phyloP scores from a whole-genome alignment of 225 moss, liverwort and hornwort species.

The Antitrichia curtipendula region DNA sequence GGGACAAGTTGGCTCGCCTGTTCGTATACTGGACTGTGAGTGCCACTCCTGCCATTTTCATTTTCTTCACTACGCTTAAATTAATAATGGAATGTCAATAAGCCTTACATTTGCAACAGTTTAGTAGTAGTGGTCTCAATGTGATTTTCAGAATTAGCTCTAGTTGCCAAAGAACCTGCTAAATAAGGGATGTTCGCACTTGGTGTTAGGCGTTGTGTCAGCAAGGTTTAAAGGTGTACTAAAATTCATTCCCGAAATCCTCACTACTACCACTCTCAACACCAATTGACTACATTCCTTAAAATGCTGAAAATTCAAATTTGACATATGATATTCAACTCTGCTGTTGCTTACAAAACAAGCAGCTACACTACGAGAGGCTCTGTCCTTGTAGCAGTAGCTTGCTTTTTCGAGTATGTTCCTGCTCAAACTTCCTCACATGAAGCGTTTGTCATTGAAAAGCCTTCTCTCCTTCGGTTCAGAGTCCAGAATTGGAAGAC shows the following conservation, averaged over 20 bases:
- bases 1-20: slow-evolving; percentile 31
- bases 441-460: background rate
- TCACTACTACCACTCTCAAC: background rate
- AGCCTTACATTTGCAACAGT: background rate
- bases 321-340: background rate
- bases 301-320: background rate
- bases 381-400: background rate
- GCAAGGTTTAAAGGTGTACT: background rate
- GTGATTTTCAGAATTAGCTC: background rate
- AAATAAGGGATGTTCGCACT: background rate
- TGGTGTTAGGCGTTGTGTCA: background rate
- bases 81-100: background rate
- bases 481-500: background rate
- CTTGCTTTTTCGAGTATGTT: background rate
- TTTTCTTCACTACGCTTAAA: background rate
- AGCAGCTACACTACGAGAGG: background rate
- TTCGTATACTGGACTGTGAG: slow-evolving; percentile 56
- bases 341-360: background rate
- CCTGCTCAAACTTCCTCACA: background rate
- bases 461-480: background rate
- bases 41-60: background rate
- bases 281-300: background rate
- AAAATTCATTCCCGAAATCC: background rate
- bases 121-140: background rate
- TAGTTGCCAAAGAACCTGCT: background rate